Conservation (phyloP, 2,329 filamentous ascomycete genomes). For the Penicillium sp. region DNA sequence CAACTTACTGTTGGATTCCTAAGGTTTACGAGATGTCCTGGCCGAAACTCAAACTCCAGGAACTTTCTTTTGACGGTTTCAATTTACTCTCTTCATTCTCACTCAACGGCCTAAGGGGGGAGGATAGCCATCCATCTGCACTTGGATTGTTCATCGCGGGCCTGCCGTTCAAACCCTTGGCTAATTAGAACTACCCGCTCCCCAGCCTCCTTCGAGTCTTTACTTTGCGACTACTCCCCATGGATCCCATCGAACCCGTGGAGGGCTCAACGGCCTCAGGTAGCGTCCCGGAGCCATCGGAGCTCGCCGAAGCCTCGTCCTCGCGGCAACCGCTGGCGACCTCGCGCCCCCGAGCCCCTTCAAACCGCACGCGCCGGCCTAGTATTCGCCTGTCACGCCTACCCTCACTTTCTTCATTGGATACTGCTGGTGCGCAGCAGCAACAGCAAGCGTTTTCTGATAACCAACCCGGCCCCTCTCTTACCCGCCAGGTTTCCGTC, state of each 20-base stretch:
- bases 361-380: conserved; percentile 31
- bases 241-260: conserved; percentile 43
- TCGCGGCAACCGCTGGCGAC: conserved; percentile 19
- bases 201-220: neutral
- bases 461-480: conserved; percentile 14
- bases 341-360: conserved; percentile 24
- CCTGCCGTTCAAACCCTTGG: neutral
- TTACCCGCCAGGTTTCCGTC: conserved; percentile 18
- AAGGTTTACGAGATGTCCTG: neutral
- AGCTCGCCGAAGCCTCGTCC: conserved; percentile 15
- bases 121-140: neutral
- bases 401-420: conserved; percentile 20
- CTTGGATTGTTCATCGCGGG: neutral
- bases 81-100: neutral
- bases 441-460: conserved; percentile 11
- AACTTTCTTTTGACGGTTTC: neutral
- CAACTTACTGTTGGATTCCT: neutral
- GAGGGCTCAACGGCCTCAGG: conserved; percentile 21
- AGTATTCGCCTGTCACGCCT: conserved; percentile 34
- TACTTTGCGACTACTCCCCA: conserved; percentile 15
- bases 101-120: conserved; percentile 2
- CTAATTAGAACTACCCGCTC: neutral
- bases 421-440: conserved; percentile 10
- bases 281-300: conserved; percentile 13
- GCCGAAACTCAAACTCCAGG: neutral